Evolutionary conservation across 345 rosid species (phyloP).

Genomic region (Dipteronia sinensis): DNA sequence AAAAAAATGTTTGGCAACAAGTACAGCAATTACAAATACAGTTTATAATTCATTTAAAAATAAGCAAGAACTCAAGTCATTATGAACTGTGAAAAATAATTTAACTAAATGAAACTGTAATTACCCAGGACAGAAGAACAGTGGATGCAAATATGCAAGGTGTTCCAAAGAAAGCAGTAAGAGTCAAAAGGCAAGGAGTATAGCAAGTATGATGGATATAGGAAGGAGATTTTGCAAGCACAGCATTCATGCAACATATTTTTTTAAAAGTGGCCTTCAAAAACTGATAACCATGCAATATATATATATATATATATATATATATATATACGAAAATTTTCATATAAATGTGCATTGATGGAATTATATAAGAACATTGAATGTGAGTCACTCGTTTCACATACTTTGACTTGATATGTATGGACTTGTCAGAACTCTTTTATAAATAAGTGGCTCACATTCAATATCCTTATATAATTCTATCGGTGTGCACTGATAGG

Average conservation of each 20-base stretch:
- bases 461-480: too few species aligned
- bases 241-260: not conserved
- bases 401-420: too few species aligned
- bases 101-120: slow-evolving; percentile 8
- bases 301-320: too few species aligned
- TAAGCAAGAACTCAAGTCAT: not conserved
- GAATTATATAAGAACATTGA: too few species aligned
- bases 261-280: not conserved
- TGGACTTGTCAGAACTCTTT: too few species aligned
- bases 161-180: not conserved
- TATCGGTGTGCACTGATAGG: too few species aligned
- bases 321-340: too few species aligned
- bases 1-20: not conserved
- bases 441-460: too few species aligned
- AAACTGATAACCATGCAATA: not conserved
- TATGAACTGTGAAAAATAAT: not conserved
- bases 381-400: too few species aligned
- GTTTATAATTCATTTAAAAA: not conserved
- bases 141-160: not conserved
- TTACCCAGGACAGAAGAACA: not conserved
- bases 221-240: not conserved
- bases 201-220: not conserved
- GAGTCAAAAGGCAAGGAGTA: not conserved
- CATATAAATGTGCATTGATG: too few species aligned
- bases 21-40: not conserved